Percentiles rank a stretch among this genome's conserved stretches.
These are phyloP conservation scores for Cercospora citrullina DNA, from an alignment of 2,329 filamentous ascomycete genomes.

Conservation along the genomic window DNA sequence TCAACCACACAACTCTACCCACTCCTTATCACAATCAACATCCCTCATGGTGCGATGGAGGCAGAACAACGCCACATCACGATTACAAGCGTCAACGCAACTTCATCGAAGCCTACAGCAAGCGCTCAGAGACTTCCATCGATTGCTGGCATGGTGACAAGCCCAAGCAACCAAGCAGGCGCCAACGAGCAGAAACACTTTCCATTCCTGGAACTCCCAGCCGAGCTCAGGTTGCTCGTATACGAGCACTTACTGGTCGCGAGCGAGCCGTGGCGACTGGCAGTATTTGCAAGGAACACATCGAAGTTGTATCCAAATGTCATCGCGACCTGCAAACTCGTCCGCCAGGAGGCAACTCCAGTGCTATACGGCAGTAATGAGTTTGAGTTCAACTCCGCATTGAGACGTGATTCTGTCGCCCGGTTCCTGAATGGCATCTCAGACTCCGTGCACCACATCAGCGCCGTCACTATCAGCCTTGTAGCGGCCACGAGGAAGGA, in stretches of 20 bases:
- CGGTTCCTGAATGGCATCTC: neutral
- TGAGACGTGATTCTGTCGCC: too few relatives aligned
- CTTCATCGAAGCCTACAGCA: too few relatives aligned
- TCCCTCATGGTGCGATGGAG: too few relatives aligned
- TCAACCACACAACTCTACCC: too few relatives aligned
- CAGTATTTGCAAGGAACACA: too few relatives aligned
- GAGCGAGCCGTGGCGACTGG: neutral
- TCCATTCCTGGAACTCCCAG: neutral
- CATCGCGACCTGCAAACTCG: neutral
- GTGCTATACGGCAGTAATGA: neutral
- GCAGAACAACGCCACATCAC: too few relatives aligned
- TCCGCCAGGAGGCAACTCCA: neutral
- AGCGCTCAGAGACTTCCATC: too few relatives aligned
- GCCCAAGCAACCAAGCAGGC: neutral
- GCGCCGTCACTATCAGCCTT: neutral
- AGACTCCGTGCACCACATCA: neutral
- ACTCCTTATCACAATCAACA: too few relatives aligned
- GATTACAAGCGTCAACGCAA: too few relatives aligned
- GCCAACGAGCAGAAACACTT: neutral
- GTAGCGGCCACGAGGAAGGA: neutral
- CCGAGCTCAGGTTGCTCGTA: neutral
- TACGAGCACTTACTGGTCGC: neutral
- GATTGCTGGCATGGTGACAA: too few relatives aligned
- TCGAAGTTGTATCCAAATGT: neutral
- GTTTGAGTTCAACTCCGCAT: neutral